phyloP scores from a whole-genome alignment of 306 rosid species.

The Senna tora region DNA sequence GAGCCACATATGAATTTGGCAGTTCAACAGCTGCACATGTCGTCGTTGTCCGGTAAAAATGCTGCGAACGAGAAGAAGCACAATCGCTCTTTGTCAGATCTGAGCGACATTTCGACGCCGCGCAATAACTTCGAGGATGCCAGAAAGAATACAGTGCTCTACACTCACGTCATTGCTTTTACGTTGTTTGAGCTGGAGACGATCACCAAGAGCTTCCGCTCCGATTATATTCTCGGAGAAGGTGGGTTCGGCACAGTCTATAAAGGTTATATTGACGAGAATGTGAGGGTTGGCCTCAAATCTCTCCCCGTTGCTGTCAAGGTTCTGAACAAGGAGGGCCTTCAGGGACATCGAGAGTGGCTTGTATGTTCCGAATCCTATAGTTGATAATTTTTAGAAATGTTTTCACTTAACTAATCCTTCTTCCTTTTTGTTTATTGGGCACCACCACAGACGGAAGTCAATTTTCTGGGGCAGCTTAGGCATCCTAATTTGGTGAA shows the following conservation, averaged over 20 bases:
- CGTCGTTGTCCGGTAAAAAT: conserved; percentile 50
- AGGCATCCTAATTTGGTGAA: conserved; percentile 97
- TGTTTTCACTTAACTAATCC: neutral
- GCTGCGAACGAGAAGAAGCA: conserved; percentile 50
- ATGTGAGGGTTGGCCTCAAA: conserved; percentile 93
- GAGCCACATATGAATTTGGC: conserved; percentile 20
- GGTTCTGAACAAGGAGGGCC: conserved; percentile 95
- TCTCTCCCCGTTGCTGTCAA: conserved; percentile 96
- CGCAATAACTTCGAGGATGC: conserved; percentile 73
- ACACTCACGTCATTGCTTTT: conserved; percentile 89
- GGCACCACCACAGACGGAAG: conserved; percentile 68
- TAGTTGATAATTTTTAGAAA: neutral
- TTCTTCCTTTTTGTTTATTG: neutral
- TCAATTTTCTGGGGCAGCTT: conserved; percentile 95
- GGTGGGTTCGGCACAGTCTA: conserved; percentile 99
- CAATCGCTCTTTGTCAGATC: conserved; percentile 81
- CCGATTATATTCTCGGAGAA: conserved; percentile 90
- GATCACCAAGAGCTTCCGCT: conserved; percentile 92
- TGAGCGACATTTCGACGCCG: conserved; percentile 92
- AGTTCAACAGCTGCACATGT: conserved; percentile 79
- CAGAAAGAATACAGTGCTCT: conserved; percentile 74
- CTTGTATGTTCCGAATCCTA: conserved; percentile 57
- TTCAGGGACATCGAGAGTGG: conserved; percentile 99
- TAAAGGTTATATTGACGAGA: conserved; percentile 97
- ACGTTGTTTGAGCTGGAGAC: conserved; percentile 94